These are phyloP conservation scores for Knoxdaviesia capensis DNA, from an alignment of 2,329 filamentous ascomycete genomes.

Conservation along the genomic window DNA sequence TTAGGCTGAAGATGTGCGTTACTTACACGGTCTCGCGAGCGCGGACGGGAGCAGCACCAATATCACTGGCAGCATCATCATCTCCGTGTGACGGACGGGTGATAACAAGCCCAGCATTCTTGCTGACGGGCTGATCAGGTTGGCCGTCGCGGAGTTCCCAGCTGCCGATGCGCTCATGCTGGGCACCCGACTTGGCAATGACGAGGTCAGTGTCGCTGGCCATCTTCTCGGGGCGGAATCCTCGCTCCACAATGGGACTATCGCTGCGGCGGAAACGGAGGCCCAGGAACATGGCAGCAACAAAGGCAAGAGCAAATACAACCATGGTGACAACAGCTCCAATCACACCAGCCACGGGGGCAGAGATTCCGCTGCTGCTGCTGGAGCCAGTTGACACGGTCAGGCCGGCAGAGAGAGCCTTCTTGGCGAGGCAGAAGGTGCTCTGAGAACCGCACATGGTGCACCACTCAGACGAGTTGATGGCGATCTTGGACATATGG, in stretches of 20 bases:
- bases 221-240: slow-evolving; percentile 18
- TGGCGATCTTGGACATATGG: slow-evolving; percentile 15
- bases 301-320: slow-evolving; percentile 13
- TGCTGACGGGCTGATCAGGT: background rate
- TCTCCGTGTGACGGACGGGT: background rate
- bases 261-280: slow-evolving; percentile 11
- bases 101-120: background rate
- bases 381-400: too few species aligned
- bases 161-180: slow-evolving; percentile 25
- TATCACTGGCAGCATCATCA: background rate
- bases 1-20: too few species aligned
- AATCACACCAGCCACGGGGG: slow-evolving; percentile 23
- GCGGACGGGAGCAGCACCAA: background rate
- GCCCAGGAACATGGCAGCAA: slow-evolving; percentile 14
- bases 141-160: slow-evolving; percentile 22
- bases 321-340: slow-evolving; percentile 20
- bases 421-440: slow-evolving; percentile 16
- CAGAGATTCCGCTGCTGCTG: slow-evolving; percentile 9
- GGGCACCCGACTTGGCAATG: slow-evolving; percentile 10
- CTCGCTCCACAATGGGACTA: slow-evolving; percentile 14
- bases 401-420: background rate
- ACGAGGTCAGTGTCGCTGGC: slow-evolving; percentile 18
- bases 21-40: background rate
- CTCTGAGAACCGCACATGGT: slow-evolving; percentile 15
- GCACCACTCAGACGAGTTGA: slow-evolving; percentile 21